Evolutionary conservation across 176 grass and related monocot genomes (phyloP).

Genomic region (Oryza brachyantha): DNA sequence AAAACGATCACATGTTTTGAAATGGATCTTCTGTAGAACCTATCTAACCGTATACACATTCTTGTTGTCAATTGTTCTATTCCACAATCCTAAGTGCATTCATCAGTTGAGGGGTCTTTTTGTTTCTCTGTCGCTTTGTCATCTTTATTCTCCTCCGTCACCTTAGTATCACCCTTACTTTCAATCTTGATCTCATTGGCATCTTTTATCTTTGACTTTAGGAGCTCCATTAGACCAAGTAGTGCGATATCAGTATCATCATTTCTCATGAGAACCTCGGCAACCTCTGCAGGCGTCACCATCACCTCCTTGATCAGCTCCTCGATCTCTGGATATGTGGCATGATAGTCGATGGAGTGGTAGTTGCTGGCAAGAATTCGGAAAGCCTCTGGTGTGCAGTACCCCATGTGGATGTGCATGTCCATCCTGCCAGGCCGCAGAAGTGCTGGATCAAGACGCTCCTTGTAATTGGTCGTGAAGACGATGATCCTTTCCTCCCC

Average conservation of each 20-base stretch:
- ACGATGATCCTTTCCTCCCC: slow-evolving; percentile 83
- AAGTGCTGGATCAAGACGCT: slow-evolving; percentile 71
- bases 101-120: not conserved
- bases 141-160: slow-evolving; percentile 24
- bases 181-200: not conserved
- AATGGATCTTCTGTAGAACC: slow-evolving; percentile 10
- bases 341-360: slow-evolving; percentile 50
- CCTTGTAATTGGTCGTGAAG: slow-evolving; percentile 93
- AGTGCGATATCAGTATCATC: slow-evolving; percentile 39
- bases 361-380: slow-evolving; percentile 71
- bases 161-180: not conserved
- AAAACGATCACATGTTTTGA: slow-evolving; percentile 12
- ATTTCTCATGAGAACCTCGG: slow-evolving; percentile 71
- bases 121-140: not conserved
- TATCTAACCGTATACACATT: not conserved
- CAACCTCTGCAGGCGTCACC: slow-evolving; percentile 72
- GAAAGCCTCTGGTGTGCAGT: slow-evolving; percentile 63
- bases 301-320: slow-evolving; percentile 37
- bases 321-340: slow-evolving; percentile 47
- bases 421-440: slow-evolving; percentile 86
- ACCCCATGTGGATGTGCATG: slow-evolving; percentile 90
- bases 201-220: slow-evolving; percentile 48
- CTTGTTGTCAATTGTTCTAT: not conserved
- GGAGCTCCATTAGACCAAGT: slow-evolving; percentile 40
- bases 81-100: not conserved